phyloP scores from a whole-genome alignment of 179 eudicot species.

The Carnegiea gigantea region DNA sequence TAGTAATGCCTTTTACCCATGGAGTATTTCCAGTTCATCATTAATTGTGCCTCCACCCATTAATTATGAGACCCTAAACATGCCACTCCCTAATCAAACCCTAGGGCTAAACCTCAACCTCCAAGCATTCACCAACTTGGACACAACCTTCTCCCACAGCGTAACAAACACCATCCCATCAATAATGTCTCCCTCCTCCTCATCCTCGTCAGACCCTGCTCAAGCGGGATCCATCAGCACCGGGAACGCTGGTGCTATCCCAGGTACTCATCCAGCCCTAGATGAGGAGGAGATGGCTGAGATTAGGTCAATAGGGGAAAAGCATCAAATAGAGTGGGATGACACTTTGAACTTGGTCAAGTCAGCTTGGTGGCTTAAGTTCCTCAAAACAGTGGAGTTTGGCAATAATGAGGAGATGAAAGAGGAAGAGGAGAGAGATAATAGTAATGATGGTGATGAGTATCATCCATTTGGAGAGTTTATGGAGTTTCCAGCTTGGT shows the following conservation, averaged over 20 bases:
- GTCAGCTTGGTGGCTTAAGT: conserved; percentile 83
- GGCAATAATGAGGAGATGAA: conserved; percentile 21
- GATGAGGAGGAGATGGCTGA: conserved; percentile 72
- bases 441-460: neutral
- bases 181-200: conserved; percentile 30
- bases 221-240: conserved; percentile 9
- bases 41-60: conserved; percentile 17
- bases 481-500: conserved; percentile 70
- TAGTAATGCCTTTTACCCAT: neutral
- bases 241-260: neutral
- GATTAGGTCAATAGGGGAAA: conserved; percentile 68
- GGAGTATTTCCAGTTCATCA: conserved; percentile 3
- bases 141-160: conserved; percentile 24
- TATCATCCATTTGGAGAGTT: conserved; percentile 43
- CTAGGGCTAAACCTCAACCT: conserved; percentile 44
- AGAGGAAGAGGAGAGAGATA: conserved; percentile 8
- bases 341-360: conserved; percentile 66
- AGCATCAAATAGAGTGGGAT: conserved; percentile 82
- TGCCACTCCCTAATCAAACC: conserved; percentile 46
- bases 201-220: conserved; percentile 32
- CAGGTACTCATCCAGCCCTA: conserved; percentile 44
- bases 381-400: conserved; percentile 43
- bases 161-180: conserved; percentile 10
- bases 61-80: conserved; percentile 23
- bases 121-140: conserved; percentile 42